A percentile compares a stretch with the other conserved stretches of the same genome.
phyloP scores from a whole-genome alignment of 2,329 filamentous ascomycete species.

The Neofusicoccum kwambonambiense region DNA sequence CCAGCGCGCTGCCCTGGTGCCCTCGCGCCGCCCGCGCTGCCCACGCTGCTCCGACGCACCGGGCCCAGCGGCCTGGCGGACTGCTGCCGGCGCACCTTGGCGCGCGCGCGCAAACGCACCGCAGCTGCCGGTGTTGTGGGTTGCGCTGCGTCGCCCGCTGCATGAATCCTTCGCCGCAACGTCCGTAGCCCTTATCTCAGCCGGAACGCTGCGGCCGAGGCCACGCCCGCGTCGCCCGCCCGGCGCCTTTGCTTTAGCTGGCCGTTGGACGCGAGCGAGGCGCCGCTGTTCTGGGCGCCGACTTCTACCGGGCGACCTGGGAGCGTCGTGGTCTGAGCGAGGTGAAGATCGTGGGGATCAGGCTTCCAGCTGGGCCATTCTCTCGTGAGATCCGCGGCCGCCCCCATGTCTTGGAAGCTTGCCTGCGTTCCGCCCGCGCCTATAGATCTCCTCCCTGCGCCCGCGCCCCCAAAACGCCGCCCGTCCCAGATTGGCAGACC shows the following conservation, averaged over 20 bases:
- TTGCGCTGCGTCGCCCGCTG: constrained; percentile 3
- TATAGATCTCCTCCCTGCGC: not conserved
- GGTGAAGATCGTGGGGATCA: constrained; percentile 14
- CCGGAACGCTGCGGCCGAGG: constrained; percentile 6
- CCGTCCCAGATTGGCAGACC: not conserved
- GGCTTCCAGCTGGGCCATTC: not conserved
- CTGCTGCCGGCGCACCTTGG: not conserved
- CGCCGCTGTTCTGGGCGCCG: not conserved
- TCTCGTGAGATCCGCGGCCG: constrained; percentile 12
- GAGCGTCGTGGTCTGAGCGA: not conserved
- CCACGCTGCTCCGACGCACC: not conserved
- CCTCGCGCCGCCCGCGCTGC: not conserved
- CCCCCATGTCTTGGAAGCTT: constrained; percentile 6
- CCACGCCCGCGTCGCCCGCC: constrained; percentile 3
- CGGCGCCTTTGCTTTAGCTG: constrained; percentile 5
- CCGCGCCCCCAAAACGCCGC: constrained; percentile 8
- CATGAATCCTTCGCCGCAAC: constrained; percentile 16
- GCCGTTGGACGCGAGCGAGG: not conserved
- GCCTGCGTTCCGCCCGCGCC: not conserved
- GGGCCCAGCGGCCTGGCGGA: not conserved
- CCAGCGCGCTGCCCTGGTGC: too few relatives aligned
- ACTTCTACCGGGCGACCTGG: not conserved
- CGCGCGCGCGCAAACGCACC: not conserved
- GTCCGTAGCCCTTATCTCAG: constrained; percentile 6
- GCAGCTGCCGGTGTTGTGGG: not conserved